Base-by-base conservation (phyloP, 139 green algal genomes). In the Micractinium conductrix region DNA sequence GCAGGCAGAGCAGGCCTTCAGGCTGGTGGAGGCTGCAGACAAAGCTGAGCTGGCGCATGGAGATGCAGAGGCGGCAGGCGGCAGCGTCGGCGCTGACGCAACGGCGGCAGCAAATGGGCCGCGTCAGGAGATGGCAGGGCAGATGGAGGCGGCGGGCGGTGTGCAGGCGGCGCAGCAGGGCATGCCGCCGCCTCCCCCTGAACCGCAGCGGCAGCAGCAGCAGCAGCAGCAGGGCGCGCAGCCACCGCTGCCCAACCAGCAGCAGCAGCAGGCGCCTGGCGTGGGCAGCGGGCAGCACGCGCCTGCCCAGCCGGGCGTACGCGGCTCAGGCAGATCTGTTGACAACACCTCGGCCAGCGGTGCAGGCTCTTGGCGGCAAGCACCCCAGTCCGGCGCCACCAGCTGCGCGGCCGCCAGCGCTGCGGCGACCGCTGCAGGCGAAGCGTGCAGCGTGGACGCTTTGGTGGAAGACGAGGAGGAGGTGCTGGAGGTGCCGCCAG, bases 1-100 rank as follows among this genome's bases (percentile, higher is more conserved):
- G 40, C 71, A 85, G 38, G 78, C 81, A 17, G 81, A 82, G 26
- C 87, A 84, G 28, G 89, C 89, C 6, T 55, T 87, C 14, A 53
- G 89, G 50, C 80, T 93, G 22, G 62, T 70, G 40, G 50, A 85
- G 42, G 75, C 83, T 14, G 80, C 70, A 10, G 68, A 74, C 43
- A 62, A 44, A 3, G 85, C 74, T 33, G 86, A 81, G 84, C 86
- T 85, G 43, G 83, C 43, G 35, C 72, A 70, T 28, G 69, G 45
- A n/a, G 63, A 63, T 33, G 60, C 50, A 26, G n/a, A 58, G 81
- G 26, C 76, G 33, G 62, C 24, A 7, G 43, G n/a, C 2, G 37
- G 45, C 17, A 42, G 40, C 19, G 60, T 24, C 30, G 78, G 24
- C 24, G 42, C 35, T 1, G 75, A 14, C 0, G 53, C 9, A 9